Percentiles rank a stretch among this genome's conserved stretches.
These are phyloP conservation scores for Bacidia gigantensis DNA, from an alignment of 495 filamentous ascomycete species.

Conservation along the genomic window DNA sequence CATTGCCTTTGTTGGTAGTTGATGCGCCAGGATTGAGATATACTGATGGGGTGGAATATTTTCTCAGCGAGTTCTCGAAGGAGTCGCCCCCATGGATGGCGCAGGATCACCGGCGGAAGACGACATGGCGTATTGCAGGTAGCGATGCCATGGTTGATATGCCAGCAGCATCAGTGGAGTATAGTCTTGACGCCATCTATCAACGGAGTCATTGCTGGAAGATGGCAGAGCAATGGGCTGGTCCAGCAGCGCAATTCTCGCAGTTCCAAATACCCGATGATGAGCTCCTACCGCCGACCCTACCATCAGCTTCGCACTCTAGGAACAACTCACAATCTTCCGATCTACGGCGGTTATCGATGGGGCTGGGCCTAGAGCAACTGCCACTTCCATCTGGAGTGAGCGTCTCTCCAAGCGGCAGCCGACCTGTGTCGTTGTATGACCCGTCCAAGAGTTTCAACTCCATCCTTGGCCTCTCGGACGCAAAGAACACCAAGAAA, in stretches of 20 bases:
- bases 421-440: slow-evolving; percentile 28
- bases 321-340: slow-evolving; percentile 19
- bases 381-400: slow-evolving; percentile 38
- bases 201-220: slow-evolving; percentile 86
- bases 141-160: slow-evolving; percentile 59
- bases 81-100: slow-evolving; percentile 77
- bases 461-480: slow-evolving; percentile 35
- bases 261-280: slow-evolving; percentile 23
- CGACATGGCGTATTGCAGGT: slow-evolving; percentile 65
- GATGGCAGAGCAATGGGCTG: slow-evolving; percentile 58
- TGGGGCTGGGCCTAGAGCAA: slow-evolving; percentile 38
- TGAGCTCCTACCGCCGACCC: slow-evolving; percentile 20
- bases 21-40: slow-evolving; percentile 70
- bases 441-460: slow-evolving; percentile 41
- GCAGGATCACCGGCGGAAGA: slow-evolving; percentile 47
- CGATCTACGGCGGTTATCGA: slow-evolving; percentile 24
- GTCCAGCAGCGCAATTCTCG: slow-evolving; percentile 12
- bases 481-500: slow-evolving; percentile 32
- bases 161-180: slow-evolving; percentile 70
- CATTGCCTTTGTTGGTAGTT: slow-evolving; percentile 76
- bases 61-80: slow-evolving; percentile 82
- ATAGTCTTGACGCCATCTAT: slow-evolving; percentile 82
- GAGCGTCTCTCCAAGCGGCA: slow-evolving; percentile 26
- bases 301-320: slow-evolving; percentile 25
- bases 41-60: slow-evolving; percentile 81